Evolutionary conservation across 805 yeast genomes (phyloP).

Genomic region (Candida quercuum): DNA sequence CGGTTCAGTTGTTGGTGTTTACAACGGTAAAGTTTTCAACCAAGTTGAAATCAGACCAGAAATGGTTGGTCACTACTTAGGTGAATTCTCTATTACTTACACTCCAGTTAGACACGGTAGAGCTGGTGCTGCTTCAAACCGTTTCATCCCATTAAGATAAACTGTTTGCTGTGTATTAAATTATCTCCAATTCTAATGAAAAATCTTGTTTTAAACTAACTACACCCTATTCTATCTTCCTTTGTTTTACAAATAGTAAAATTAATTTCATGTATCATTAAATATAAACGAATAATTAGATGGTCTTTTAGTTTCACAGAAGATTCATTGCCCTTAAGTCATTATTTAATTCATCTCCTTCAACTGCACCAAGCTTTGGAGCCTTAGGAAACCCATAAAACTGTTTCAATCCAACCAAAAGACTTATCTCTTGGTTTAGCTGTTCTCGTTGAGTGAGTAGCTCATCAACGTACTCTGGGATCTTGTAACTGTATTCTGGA

Average conservation of each 20-base stretch:
- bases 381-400: conserved; percentile 81
- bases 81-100: conserved; percentile 99
- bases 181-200: conserved; percentile 14
- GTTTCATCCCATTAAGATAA: conserved; percentile 71
- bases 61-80: conserved; percentile 99
- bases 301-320: conserved; percentile 2
- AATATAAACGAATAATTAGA: no score
- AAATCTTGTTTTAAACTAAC: conserved; percentile 1
- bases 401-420: conserved; percentile 58
- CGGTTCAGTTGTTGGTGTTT: conserved; percentile 96
- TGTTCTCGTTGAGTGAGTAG: conserved; percentile 65
- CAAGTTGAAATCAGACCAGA: conserved; percentile 98
- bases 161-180: conserved; percentile 19
- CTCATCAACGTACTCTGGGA: conserved; percentile 36
- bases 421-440: conserved; percentile 62
- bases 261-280: no score
- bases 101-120: conserved; percentile 99
- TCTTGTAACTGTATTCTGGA: conserved; percentile 38
- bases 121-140: conserved; percentile 72
- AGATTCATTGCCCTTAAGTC: conserved; percentile 59
- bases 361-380: conserved; percentile 58
- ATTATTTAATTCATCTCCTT: conserved; percentile 65
- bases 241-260: no score
- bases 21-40: conserved; percentile 99
- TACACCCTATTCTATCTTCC: no score